Conservation (phyloP, 1,284 basidiomycete genomes). For the Ganoderma resinaceum region DNA sequence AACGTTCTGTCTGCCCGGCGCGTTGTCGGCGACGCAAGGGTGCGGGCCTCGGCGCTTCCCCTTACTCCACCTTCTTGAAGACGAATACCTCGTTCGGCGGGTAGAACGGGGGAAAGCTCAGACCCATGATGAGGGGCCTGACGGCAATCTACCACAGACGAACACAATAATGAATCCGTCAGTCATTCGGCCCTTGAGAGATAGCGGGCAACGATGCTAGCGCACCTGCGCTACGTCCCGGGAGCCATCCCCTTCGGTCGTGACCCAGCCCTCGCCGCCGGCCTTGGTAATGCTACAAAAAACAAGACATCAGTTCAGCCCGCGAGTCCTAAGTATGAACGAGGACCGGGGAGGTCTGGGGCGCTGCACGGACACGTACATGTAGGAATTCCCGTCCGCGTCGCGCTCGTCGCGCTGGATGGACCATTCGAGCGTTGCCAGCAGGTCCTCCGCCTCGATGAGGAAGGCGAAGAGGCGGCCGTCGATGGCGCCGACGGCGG, state of each 20-base stretch:
- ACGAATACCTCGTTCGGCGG: neutral
- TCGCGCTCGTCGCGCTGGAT: neutral
- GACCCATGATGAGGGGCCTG: neutral
- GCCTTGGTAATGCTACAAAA: neutral
- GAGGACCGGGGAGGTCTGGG: neutral
- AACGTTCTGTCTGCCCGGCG: too few relatives aligned
- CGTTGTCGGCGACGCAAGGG: too few relatives aligned
- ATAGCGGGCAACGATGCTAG: neutral
- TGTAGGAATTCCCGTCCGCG: neutral
- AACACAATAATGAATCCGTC: too few relatives aligned
- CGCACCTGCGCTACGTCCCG: neutral
- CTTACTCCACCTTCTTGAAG: slow-evolving; percentile 2
- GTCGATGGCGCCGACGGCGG: neutral
- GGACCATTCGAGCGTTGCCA: neutral
- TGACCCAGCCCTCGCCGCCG: neutral
- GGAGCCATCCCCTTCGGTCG: neutral
- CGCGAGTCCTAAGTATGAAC: neutral
- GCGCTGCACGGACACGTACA: neutral
- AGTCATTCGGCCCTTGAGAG: neutral
- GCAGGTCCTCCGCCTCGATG: neutral
- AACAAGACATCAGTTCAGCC: neutral
- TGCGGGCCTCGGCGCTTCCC: too few relatives aligned
- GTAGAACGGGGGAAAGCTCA: neutral
- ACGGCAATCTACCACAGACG: neutral
- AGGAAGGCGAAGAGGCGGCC: neutral